phyloP scores from a whole-genome alignment of 768 basidiomycete species.

The Neoboletus subvelutipes region DNA sequence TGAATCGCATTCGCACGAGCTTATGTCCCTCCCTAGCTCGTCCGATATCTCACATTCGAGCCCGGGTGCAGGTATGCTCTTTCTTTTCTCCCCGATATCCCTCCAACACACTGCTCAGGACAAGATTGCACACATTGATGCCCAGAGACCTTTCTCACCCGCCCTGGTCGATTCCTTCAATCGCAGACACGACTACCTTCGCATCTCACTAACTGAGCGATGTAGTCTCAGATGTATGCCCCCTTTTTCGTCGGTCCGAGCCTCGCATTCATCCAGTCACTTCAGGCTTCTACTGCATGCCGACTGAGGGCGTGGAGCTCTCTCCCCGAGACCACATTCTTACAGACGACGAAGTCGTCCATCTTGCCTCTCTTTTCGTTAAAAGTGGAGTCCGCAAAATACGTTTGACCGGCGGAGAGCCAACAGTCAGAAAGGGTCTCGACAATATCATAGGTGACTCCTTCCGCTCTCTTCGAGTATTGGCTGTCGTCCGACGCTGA shows the following conservation, averaged over 20 bases:
- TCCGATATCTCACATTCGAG: slow-evolving; percentile 14
- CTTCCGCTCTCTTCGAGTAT: background rate
- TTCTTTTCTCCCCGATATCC: background rate
- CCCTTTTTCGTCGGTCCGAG: background rate
- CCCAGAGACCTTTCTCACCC: slow-evolving; percentile 45
- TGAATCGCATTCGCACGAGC: slow-evolving; percentile 11
- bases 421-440: slow-evolving; percentile 77
- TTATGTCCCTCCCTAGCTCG: slow-evolving; percentile 8
- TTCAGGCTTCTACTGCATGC: slow-evolving; percentile 93
- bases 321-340: slow-evolving; percentile 69
- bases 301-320: slow-evolving; percentile 72
- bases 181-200: slow-evolving; percentile 80
- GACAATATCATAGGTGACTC: slow-evolving; percentile 62
- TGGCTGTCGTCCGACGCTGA: slow-evolving; percentile 7
- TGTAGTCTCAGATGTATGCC: slow-evolving; percentile 82
- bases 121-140: slow-evolving; percentile 56
- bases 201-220: slow-evolving; percentile 81
- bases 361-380: slow-evolving; percentile 76
- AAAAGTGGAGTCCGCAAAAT: slow-evolving; percentile 84
- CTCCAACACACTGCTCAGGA: slow-evolving; percentile 36
- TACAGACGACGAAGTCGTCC: slow-evolving; percentile 72
- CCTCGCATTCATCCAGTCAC: background rate
- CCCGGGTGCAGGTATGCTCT: slow-evolving; percentile 21
- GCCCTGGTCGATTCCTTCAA: slow-evolving; percentile 64
- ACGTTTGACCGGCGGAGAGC: slow-evolving; percentile 85